Evolutionary conservation across 306 rosid species (phyloP).

Genomic region (Potentilla sterilis): DNA sequence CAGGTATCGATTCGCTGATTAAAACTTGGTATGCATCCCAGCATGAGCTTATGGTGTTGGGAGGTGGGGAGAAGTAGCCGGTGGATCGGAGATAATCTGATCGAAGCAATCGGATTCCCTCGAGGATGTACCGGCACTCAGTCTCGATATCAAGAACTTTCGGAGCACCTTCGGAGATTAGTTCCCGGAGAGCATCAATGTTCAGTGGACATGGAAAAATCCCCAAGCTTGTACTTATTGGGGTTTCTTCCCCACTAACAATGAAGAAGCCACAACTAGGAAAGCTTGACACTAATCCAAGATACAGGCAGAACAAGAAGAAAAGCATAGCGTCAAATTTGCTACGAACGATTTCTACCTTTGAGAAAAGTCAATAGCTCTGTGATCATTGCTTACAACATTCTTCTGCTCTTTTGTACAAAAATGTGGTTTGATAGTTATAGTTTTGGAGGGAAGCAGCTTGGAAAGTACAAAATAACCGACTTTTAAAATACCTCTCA

Average conservation of each 20-base stretch:
- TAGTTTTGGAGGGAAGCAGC: slow-evolving; percentile 12
- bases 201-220: slow-evolving; percentile 10
- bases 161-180: neutral
- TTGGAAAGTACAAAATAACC: neutral
- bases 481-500: neutral
- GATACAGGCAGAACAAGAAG: slow-evolving; percentile 1
- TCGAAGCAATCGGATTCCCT: slow-evolving; percentile 23
- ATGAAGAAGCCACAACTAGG: neutral
- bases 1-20: slow-evolving; percentile 3
- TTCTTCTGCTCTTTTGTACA: neutral
- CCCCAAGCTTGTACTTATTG: neutral
- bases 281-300: neutral
- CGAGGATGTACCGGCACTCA: slow-evolving; percentile 18
- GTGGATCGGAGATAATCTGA: slow-evolving; percentile 17
- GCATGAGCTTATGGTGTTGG: neutral
- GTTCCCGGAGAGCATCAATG: neutral
- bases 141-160: slow-evolving; percentile 6
- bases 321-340: neutral
- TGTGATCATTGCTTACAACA: neutral
- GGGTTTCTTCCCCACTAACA: neutral
- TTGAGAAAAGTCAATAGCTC: slow-evolving; percentile 7
- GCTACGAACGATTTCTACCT: neutral
- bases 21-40: slow-evolving; percentile 14
- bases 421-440: neutral
- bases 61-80: slow-evolving; percentile 20